Evolutionary conservation across 495 filamentous ascomycete species (phyloP), one percentile per base, ranked within the genome.

Genomic region (Staphylotrichum tortipilum): DNA sequence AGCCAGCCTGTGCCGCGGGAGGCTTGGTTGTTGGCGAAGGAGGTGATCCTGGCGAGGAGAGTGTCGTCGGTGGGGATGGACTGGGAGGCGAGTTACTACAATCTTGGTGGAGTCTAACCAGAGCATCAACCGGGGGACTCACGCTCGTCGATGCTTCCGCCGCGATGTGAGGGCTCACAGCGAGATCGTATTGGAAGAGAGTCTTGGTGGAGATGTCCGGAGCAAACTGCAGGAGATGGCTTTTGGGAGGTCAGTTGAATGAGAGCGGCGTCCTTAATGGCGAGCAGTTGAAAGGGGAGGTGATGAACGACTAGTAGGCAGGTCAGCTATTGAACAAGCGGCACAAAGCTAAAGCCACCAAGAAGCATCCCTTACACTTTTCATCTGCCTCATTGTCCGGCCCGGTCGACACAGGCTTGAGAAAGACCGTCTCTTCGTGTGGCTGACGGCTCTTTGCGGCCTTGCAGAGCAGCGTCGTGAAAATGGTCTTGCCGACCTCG

Each of bases 401-500:
- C 2, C 86, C 86, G 0, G 85, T 89, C 1, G 84, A 88, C 6
- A 90, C 77, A 2, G 86, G 86, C 55, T 90, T 90, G 10, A 90
- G 57, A 61, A 84, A 89, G 15, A 70, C 73, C 0, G 79, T 72
- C 14, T 71, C 65, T 46, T 78, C 72, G 28, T 69, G 61, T 21
- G 67, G 67, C 48, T 65, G 63, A 12, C 46, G 50, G 17, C 46
- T 54, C 29, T 62, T 68, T 10, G 82, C 64, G 2, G 83, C 75
- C 56, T 76, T 81, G 61, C 80, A 83, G 14, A 90, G 73, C 29
- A 87, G 61, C 0, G 84, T 86, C 1, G 82, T 82, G 37, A 85
- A 73, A 23, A 90, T 75, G 0, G 86, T 89, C 67, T 89, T 90
- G 49, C 86, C 86, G 29, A 89, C 84, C 51, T 86, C 76, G 4